Evolutionary conservation across 2,329 filamentous ascomycete genomes (phyloP), one percentile per base, ranked within the genome.

Genomic region (Diplocarpon mali): DNA sequence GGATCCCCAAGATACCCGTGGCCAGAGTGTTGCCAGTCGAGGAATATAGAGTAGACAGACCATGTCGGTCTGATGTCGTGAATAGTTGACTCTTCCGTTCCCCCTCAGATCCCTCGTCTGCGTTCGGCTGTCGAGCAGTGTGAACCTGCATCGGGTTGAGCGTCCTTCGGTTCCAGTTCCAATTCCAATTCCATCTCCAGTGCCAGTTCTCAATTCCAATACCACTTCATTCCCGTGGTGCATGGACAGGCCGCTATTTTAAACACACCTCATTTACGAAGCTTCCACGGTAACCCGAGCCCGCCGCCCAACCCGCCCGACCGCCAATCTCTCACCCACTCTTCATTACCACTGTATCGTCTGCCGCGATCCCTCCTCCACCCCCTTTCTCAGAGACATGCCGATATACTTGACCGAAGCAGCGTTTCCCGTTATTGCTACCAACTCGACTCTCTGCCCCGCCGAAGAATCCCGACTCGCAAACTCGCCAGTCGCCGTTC

Each of bases 401-500:
- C 48, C 35, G 40, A 51, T 47, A 51, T 45, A 39, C 44, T 54
- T 35, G 34, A 45, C 47, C 50, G 40, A 47, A 48, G 48, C 35
- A 42, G 36, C 37, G 13, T 38, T 34, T 15, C 40, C 44, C 31
- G 20, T 28, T 28, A 31, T 36, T 36, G 29, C 12, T 16, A 42
- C 16, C 34, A 17, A 28, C 40, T 35, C 44, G 32, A 47, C 16
- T 36, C 42, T 45, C 17, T 38, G 38, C 39, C 29, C 39, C 24
- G 14, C 39, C 45, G 44, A 50, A 40, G 38, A 38, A 46, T 37
- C 31, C 29, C 31, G 5, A 40, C 39, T 42, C 45, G 47, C 55
- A 48, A 54, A 55, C 51, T 44, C 40, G 41, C 47, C 39, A 27
- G 47, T 42, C 44, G 46, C 50, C 45, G 38, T 44, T 47, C 46